phyloP scores from a whole-genome alignment of 2,329 filamentous ascomycete genomes.

The Juglanconis oblonga region DNA sequence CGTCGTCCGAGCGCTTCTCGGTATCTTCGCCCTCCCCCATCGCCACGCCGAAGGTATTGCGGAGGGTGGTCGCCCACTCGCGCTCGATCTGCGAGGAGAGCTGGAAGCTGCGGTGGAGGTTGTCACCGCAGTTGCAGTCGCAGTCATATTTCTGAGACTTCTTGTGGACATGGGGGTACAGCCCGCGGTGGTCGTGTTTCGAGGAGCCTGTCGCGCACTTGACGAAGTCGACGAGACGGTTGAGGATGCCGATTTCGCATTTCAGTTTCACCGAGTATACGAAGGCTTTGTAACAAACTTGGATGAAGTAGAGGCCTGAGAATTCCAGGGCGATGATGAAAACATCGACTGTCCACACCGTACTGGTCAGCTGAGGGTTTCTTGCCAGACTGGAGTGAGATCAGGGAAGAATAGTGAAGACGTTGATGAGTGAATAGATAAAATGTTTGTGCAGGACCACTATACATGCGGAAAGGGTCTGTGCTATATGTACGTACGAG shows the following conservation, averaged over 20 bases:
- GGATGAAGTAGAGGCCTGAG: conserved; percentile 30
- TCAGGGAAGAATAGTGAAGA: no score
- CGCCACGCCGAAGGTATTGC: conserved; percentile 10
- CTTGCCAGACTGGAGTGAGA: no score
- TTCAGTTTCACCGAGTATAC: conserved; percentile 37
- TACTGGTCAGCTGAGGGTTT: no score
- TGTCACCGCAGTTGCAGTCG: not conserved
- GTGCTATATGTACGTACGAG: conserved; percentile 16
- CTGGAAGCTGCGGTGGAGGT: conserved; percentile 3
- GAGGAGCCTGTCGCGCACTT: not conserved
- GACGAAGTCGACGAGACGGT: conserved; percentile 31
- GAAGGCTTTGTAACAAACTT: conserved; percentile 32
- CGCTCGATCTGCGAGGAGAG: conserved; percentile 15
- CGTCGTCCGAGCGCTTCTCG: not conserved
- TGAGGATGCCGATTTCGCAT: conserved; percentile 34
- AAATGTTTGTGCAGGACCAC: not conserved
- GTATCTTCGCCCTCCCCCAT: not conserved
- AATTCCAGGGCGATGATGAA: conserved; percentile 31
- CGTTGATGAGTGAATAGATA: not conserved
- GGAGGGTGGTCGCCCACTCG: conserved; percentile 14
- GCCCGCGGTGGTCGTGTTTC: not conserved
- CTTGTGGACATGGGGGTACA: not conserved
- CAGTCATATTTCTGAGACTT: not conserved
- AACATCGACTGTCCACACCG: conserved; percentile 26
- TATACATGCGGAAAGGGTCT: no score